Percentiles rank a stretch among this genome's conserved stretches.
Conservation (phyloP, 179 eudicot species). For the Beta macrorhiza region DNA sequence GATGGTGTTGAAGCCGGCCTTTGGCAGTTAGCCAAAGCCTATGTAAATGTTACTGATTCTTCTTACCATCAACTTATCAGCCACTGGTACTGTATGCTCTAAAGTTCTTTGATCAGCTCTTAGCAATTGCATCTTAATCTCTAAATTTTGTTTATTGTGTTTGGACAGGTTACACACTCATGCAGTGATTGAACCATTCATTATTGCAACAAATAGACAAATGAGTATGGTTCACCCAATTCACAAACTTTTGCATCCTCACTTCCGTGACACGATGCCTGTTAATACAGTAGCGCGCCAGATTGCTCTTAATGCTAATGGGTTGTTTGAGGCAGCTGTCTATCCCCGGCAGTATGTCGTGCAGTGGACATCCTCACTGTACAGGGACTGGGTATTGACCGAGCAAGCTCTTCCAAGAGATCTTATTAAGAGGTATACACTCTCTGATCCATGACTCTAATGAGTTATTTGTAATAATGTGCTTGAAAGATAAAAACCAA, state of each 20-base stretch:
- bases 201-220: conserved; percentile 50
- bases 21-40: conserved; percentile 82
- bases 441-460: neutral
- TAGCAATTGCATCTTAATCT: neutral
- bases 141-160: neutral
- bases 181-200: conserved; percentile 52
- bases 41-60: conserved; percentile 66
- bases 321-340: conserved; percentile 45
- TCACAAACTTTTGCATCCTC: conserved; percentile 48
- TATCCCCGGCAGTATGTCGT: conserved; percentile 37
- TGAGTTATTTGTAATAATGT: neutral
- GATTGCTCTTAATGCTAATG: conserved; percentile 40
- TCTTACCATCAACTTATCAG: conserved; percentile 76
- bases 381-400: conserved; percentile 50
- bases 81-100: conserved; percentile 55
- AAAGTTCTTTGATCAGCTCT: neutral
- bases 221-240: conserved; percentile 55
- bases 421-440: conserved; percentile 50
- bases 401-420: conserved; percentile 55
- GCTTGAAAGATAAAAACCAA: neutral
- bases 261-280: conserved; percentile 53
- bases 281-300: conserved; percentile 48
- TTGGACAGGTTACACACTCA: conserved; percentile 46
- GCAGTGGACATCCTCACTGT: conserved; percentile 39
- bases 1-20: conserved; percentile 54